phyloP scores from a whole-genome alignment of 2,329 filamentous ascomycete genomes.

The Hansfordia pulvinata region DNA sequence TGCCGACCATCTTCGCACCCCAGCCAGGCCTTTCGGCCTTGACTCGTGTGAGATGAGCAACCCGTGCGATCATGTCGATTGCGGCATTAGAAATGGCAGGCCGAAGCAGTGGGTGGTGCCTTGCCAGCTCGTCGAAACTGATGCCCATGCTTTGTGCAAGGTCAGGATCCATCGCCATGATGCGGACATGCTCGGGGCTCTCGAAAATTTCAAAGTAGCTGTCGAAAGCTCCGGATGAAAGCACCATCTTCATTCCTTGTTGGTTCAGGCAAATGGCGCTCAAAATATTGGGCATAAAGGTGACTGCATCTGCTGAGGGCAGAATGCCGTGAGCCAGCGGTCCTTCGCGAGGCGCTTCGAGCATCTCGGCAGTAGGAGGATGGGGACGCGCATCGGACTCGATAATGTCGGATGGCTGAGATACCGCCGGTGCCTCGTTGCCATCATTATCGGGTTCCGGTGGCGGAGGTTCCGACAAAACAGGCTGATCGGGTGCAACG shows the following conservation, averaged over 20 bases:
- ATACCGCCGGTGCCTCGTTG: slow-evolving; percentile 23
- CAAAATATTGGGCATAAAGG: slow-evolving; percentile 73
- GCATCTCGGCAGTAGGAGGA: slow-evolving; percentile 35
- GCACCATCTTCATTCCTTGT: slow-evolving; percentile 75
- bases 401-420: slow-evolving; percentile 22
- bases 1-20: slow-evolving; percentile 64
- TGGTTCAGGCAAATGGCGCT: slow-evolving; percentile 91
- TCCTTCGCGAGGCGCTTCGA: slow-evolving; percentile 28
- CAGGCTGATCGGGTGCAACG: slow-evolving; percentile 22
- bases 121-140: slow-evolving; percentile 85
- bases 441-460: slow-evolving; percentile 19
- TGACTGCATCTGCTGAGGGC: slow-evolving; percentile 79
- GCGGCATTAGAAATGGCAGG: slow-evolving; percentile 72
- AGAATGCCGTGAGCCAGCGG: slow-evolving; percentile 59
- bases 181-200: slow-evolving; percentile 76
- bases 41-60: slow-evolving; percentile 58
- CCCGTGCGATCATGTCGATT: slow-evolving; percentile 74
- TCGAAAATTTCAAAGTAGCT: slow-evolving; percentile 95
- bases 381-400: slow-evolving; percentile 29
- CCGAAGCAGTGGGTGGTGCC: slow-evolving; percentile 80
- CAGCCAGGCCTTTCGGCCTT: slow-evolving; percentile 57
- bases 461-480: slow-evolving; percentile 15
- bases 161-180: slow-evolving; percentile 59
- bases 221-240: slow-evolving; percentile 67
- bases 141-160: slow-evolving; percentile 63